Evolutionary conservation across 1,284 basidiomycete species (phyloP).

Genomic region (Ustilago vetiveriae): DNA sequence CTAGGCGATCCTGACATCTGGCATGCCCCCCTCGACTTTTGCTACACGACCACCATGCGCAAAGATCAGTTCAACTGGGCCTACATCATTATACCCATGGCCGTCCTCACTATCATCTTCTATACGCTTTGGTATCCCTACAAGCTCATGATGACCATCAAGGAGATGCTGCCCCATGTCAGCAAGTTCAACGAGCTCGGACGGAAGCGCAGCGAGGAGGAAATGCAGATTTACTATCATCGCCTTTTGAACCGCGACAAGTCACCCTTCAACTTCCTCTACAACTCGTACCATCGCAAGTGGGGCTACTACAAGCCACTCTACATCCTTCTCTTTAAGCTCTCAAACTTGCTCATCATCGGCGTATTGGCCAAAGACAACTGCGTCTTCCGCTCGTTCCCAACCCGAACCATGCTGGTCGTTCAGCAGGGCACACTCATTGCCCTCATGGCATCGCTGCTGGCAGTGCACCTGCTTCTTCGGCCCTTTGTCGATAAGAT

Average conservation of each 20-base stretch:
- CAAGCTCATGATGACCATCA: slow-evolving; percentile 72
- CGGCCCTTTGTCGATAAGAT: slow-evolving; percentile 78
- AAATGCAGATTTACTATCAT: slow-evolving; percentile 79
- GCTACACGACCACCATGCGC: slow-evolving; percentile 75
- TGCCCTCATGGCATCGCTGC: slow-evolving; percentile 73
- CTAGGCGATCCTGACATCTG: slow-evolving; percentile 71
- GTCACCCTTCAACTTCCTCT: slow-evolving; percentile 78
- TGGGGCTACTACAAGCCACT: slow-evolving; percentile 66
- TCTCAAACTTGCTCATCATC: slow-evolving; percentile 76
- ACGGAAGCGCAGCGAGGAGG: slow-evolving; percentile 70
- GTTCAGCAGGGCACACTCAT: slow-evolving; percentile 77
- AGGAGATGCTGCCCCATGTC: slow-evolving; percentile 74
- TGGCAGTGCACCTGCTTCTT: slow-evolving; percentile 70
- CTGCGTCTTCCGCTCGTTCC: slow-evolving; percentile 75
- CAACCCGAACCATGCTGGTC: slow-evolving; percentile 72
- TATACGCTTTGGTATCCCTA: slow-evolving; percentile 81
- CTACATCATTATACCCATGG: slow-evolving; percentile 74
- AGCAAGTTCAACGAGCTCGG: slow-evolving; percentile 79
- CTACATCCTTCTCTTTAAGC: slow-evolving; percentile 71
- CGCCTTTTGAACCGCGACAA: slow-evolving; percentile 75
- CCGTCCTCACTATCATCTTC: slow-evolving; percentile 72
- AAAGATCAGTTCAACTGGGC: slow-evolving; percentile 78
- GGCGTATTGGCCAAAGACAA: slow-evolving; percentile 76
- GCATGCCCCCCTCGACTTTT: slow-evolving; percentile 76
- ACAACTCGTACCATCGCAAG: slow-evolving; percentile 71